Base-by-base conservation (phyloP, 1,284 basidiomycete species). In the Cryptococcus neoformans region DNA sequence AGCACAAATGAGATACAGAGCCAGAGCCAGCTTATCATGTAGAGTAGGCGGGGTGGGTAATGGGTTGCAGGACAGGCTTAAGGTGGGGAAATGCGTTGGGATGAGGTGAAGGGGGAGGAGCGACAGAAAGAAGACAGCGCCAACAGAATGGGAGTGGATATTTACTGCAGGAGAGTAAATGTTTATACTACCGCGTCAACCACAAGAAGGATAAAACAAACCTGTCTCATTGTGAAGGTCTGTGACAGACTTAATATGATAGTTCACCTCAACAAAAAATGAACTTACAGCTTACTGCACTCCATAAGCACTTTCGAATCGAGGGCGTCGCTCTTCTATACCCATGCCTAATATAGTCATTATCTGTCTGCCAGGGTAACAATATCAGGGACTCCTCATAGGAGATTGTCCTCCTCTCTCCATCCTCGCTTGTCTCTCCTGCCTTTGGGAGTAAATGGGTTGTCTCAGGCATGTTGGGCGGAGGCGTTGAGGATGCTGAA, bases 171-270 rank as follows among this genome's bases (percentile, higher is more conserved):
- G 6, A 12, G 14, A 48, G 34, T 53, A 37, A 53, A 41, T 12
- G 38, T 51, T 41, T 52, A 28, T 45, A n/a, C 37, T 53, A 51
- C 41, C 38, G 6, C 16, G 11, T 42, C 6, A 44, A 21, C 49
- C 16, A 48, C 40, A n/a, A 17, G 63, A 28, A 28, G 28, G 28
- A 4, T 28, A 4, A 28, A 28, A 28, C 28, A 58, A 65, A 87
- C 88, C 82, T 57, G 87, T 90, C 78, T 92, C 89, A 66, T 92
- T 92, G 74, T 92, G 90, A 54, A 90, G 66, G 76, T 89, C 90
- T 91, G 34, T 4, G 14, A 11, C 10, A 16, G 17, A 60, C 16
- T 34, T 46, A 41, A 36, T 35, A 6, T 34, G 12, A 14, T 8
- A 40, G 16, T 50, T 12, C 39, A 11, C 6, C 42, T 17, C 51